These are phyloP conservation scores for Boletales sp. DNA, from an alignment of 768 basidiomycete species.

Conservation along the genomic window DNA sequence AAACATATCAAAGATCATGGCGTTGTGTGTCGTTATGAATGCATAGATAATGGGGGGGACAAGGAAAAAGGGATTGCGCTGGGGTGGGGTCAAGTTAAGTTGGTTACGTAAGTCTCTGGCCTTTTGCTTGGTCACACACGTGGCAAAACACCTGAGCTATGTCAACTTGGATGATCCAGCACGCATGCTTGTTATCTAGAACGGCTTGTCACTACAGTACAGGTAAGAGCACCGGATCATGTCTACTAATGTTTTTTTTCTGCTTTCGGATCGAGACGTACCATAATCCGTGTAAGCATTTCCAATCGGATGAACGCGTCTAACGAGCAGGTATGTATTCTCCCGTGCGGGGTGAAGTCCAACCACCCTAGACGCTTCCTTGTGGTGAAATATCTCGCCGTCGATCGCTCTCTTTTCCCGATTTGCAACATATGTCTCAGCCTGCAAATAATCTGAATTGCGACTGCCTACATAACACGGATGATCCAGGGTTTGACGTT, in stretches of 20 bases:
- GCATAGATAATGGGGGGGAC: not conserved
- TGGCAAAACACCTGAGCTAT: too few species aligned
- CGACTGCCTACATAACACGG: not conserved
- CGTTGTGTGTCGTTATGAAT: constrained; percentile 8
- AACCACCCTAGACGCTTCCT: too few species aligned
- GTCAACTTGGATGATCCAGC: not conserved
- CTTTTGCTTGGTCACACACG: not conserved
- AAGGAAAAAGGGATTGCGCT: too few species aligned
- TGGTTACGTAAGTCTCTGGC: constrained; percentile 12
- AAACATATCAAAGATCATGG: constrained; percentile 28
- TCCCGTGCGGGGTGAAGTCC: too few species aligned
- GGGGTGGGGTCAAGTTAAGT: not conserved
- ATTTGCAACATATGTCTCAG: constrained; percentile 6
- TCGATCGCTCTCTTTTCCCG: not conserved
- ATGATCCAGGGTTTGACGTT: not conserved
- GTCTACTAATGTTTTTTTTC: not conserved
- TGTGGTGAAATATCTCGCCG: too few species aligned
- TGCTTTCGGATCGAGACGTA: too few species aligned
- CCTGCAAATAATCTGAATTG: not conserved
- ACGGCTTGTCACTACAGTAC: not conserved
- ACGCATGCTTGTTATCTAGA: not conserved
- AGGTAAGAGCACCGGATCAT: not conserved
- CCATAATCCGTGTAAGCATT: too few species aligned
- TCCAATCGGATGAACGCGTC: too few species aligned
- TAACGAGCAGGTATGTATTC: too few species aligned